Evolutionary conservation across 1,284 basidiomycete species (phyloP), one percentile per base, ranked within the genome.

Genomic region (Omphalotus olearius): DNA sequence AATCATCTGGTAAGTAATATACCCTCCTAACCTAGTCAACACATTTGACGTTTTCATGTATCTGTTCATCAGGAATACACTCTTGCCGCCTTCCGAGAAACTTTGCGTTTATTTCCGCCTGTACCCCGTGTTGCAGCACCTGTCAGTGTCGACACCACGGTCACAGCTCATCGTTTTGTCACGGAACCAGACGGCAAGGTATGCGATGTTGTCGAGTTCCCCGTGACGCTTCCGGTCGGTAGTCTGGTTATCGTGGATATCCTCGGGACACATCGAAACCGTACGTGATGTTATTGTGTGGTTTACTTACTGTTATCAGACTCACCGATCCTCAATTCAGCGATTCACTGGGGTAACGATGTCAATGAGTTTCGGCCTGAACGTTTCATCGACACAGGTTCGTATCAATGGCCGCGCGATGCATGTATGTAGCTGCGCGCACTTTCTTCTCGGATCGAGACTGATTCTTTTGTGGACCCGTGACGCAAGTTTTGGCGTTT

Each of bases 271-370:
- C 70, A 77, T 51, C 56, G 59, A 54, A 72, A 67, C 53, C 57
- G 71, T 70, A 45, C 3, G 25, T 30, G 17, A 28, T 10, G 2
- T 25, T 14, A 20, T 18, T 23, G 11, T 36, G n/a, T 14, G 5
- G 6, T n/a, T 11, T 4, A 25, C 17, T 11, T 4, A 25, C 17
- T 42, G 16, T n/a, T 3, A 13, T 20, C 10, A 16, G n/a, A 10
- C 23, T 23, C 41, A 28, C 20, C 14, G 6, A 33, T 7, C 17
- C 16, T 20, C 3, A n/a, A 40, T 16, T 18, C 53, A 68, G 69
- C 70, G 3, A 59, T 72, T 26, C 60, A 69, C 41, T 80, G 74
- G 71, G 76, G 78, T 4, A 48, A 64, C 6, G 78, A 80, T 56
- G 69, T 69, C 1, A 64, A 66, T 5, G 64, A 67, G 33, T 78